Conservation (phyloP, 1,284 basidiomycete species). For the Bjerkandera adusta region DNA sequence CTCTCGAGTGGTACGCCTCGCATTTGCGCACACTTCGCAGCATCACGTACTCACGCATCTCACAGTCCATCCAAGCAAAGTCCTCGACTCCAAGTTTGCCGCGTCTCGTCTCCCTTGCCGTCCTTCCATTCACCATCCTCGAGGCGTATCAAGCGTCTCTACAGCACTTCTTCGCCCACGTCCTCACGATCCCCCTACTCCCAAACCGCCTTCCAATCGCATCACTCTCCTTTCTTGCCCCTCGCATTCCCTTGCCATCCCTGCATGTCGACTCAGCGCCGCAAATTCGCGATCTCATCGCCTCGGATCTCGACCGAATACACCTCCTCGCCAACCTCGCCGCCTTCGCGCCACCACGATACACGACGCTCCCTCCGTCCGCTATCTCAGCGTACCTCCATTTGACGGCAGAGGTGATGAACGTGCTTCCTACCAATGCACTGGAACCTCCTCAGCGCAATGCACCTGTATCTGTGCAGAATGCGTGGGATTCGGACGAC, state of each 20-base stretch:
- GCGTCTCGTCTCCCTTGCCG: conserved; percentile 40
- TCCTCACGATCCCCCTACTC: conserved; percentile 63
- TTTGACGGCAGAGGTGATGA: conserved; percentile 51
- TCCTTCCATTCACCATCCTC: conserved; percentile 36
- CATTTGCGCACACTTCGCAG: too few relatives aligned
- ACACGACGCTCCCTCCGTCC: conserved; percentile 41
- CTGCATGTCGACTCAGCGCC: conserved; percentile 33
- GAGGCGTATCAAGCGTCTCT: conserved; percentile 27
- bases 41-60: not conserved
- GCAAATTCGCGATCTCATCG: conserved; percentile 23
- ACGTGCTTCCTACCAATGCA: conserved; percentile 47
- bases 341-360: conserved; percentile 57
- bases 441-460: conserved; percentile 43
- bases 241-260: conserved; percentile 42
- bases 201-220: conserved; percentile 65
- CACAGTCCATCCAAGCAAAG: conserved; percentile 41
- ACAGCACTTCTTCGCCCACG: conserved; percentile 40
- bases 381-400: conserved; percentile 55
- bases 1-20: conserved; percentile 24
- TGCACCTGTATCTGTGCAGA: conserved; percentile 19
- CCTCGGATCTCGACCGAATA: conserved; percentile 36
- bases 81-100: conserved; percentile 37
- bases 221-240: conserved; percentile 43
- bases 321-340: conserved; percentile 68
- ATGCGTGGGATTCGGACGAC: conserved; percentile 38